Conservation (phyloP, 2,329 filamentous ascomycete species). For the Alternaria gansuensis region DNA sequence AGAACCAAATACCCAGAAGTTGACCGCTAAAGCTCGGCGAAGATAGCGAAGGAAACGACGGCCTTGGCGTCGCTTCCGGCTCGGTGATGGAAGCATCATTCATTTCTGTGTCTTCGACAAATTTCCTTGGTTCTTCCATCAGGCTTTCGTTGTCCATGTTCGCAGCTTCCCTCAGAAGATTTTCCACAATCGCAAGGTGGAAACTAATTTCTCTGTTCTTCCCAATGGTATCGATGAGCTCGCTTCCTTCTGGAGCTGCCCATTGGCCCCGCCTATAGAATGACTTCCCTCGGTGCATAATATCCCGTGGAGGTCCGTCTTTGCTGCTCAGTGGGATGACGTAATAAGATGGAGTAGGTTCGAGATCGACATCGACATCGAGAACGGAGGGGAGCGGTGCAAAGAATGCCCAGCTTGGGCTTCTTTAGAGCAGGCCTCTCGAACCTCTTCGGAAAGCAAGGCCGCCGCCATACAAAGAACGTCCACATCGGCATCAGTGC, state of each 20-base stretch:
- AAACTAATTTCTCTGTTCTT: neutral
- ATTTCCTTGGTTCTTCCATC: neutral
- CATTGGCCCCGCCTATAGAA: neutral
- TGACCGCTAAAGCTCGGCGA: neutral
- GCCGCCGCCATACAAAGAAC: conserved; percentile 11
- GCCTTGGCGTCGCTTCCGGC: neutral
- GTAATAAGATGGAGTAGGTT: neutral
- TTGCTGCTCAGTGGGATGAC: neutral
- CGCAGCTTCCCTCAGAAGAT: neutral
- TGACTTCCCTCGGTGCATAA: neutral
- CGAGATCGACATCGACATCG: no score
- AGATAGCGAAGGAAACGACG: neutral
- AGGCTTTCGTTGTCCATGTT: neutral
- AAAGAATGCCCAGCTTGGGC: neutral
- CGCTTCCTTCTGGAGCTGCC: neutral
- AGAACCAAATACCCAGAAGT: neutral
- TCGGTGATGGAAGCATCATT: neutral
- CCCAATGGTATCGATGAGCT: conserved; percentile 1
- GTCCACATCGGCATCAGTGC: conserved; percentile 20
- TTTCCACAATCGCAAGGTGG: neutral
- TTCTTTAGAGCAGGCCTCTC: neutral
- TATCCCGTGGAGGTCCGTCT: neutral
- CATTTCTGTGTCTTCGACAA: neutral
- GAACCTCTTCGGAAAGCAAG: neutral
- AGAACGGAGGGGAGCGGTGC: neutral